A percentile compares a stretch with the other conserved stretches of the same genome.
phyloP scores from a whole-genome alignment of 2,329 filamentous ascomycete genomes.

The Escovopsis sp. region DNA sequence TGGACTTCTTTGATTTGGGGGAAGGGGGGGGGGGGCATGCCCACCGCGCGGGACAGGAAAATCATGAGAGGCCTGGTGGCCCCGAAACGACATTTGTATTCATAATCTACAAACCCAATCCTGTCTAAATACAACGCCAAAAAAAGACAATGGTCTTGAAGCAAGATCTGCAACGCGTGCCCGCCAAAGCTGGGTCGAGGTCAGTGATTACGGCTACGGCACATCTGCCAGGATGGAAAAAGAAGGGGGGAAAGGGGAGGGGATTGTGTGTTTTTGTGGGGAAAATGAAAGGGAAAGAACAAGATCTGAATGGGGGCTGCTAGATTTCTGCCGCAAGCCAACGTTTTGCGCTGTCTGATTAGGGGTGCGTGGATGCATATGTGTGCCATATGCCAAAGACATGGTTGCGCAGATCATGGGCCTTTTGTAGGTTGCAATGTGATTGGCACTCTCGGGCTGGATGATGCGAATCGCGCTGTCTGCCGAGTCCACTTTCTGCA shows the following conservation, averaged over 20 bases:
- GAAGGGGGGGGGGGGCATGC: not conserved
- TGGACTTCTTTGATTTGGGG: not conserved
- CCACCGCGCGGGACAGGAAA: not conserved
- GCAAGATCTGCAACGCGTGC: slow-evolving; percentile 7
- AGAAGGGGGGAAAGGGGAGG: not conserved
- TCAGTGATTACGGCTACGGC: slow-evolving; percentile 4
- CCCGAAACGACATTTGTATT: slow-evolving; percentile 14
- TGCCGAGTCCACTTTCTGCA: slow-evolving; percentile 8
- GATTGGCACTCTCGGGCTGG: no score
- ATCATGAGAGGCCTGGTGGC: not conserved
- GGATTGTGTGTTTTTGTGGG: not conserved
- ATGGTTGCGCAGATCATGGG: no score
- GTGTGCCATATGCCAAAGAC: no score
- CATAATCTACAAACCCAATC: slow-evolving; percentile 15
- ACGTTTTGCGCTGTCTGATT: not conserved
- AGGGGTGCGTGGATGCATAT: slow-evolving; percentile 1
- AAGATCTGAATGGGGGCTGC: no score
- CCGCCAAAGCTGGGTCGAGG: slow-evolving; percentile 2
- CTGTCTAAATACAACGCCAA: slow-evolving; percentile 15
- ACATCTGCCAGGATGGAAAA: not conserved
- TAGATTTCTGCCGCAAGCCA: no score
- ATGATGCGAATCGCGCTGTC: no score
- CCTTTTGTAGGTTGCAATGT: no score
- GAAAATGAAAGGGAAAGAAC: no score
- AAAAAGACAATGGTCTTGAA: slow-evolving; percentile 3